Evolutionary conservation across 768 basidiomycete species (phyloP).

Genomic region (Lactarius trivialis): DNA sequence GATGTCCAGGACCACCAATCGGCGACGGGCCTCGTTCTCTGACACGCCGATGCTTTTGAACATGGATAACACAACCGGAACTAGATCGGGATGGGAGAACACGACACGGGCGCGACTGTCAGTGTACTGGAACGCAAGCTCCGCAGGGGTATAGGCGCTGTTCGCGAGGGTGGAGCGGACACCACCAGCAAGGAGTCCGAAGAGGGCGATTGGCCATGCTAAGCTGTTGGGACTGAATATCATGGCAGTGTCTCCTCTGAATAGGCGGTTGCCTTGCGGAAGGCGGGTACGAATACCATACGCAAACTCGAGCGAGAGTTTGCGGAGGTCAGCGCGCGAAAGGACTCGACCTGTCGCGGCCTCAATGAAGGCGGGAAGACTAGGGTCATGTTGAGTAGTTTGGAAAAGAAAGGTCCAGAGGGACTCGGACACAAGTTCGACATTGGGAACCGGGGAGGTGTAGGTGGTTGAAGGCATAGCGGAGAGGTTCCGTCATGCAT

Average conservation of each 20-base stretch:
- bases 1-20: conserved; percentile 49
- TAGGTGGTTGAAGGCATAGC: conserved; percentile 22
- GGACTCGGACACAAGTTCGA: conserved; percentile 23
- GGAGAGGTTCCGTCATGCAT: not conserved
- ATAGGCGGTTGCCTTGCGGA: conserved; percentile 27
- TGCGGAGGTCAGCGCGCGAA: conserved; percentile 47
- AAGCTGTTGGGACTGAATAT: conserved; percentile 68
- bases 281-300: conserved; percentile 43
- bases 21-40: conserved; percentile 41
- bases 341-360: conserved; percentile 50
- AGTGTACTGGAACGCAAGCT: conserved; percentile 64
- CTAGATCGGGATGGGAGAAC: conserved; percentile 56
- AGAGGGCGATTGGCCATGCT: conserved; percentile 44
- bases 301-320: conserved; percentile 50
- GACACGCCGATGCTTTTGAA: conserved; percentile 45
- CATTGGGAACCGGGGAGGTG: conserved; percentile 1
- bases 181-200: conserved; percentile 54
- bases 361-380: conserved; percentile 56
- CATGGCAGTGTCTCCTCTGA: conserved; percentile 51
- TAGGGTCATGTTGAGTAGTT: conserved; percentile 4
- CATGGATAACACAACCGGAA: conserved; percentile 50
- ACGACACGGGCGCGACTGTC: conserved; percentile 61
- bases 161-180: conserved; percentile 68
- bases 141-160: conserved; percentile 57
- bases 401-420: conserved; percentile 19